These are phyloP conservation scores for Alnus glutinosa DNA, from an alignment of 306 rosid species.

Conservation along the genomic window DNA sequence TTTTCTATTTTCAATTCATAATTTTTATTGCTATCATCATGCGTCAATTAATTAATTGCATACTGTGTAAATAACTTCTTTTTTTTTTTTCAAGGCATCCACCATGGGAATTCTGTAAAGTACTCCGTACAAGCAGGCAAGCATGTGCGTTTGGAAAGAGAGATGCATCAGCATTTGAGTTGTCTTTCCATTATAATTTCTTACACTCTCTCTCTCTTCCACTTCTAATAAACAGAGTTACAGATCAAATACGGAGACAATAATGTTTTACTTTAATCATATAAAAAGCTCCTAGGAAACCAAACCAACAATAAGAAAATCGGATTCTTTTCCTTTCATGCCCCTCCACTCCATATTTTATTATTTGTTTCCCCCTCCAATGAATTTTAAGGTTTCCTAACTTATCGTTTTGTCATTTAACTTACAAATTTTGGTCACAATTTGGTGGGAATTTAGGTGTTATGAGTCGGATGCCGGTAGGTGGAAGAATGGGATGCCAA, in stretches of 20 bases:
- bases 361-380: neutral
- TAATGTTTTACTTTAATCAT: neutral
- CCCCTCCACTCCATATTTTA: neutral
- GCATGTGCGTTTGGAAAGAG: neutral
- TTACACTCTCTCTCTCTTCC: neutral
- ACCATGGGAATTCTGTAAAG: neutral
- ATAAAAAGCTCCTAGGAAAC: neutral
- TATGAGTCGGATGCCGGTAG: slow-evolving; percentile 13
- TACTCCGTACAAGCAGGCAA: neutral
- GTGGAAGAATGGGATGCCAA: neutral
- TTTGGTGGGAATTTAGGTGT: neutral
- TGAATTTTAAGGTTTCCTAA: neutral
- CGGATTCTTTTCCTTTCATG: neutral
- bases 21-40: too few relatives aligned
- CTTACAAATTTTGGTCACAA: neutral
- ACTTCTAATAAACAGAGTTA: neutral
- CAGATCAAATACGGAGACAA: neutral
- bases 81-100: neutral
- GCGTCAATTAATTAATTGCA: too few relatives aligned
- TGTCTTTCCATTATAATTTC: neutral
- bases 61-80: too few relatives aligned
- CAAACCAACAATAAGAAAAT: neutral
- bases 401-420: neutral
- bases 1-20: too few relatives aligned
- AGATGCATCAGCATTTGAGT: neutral